Evolutionary conservation across 257 asterid species (phyloP).

Genomic region (Nicotiana paniculata): DNA sequence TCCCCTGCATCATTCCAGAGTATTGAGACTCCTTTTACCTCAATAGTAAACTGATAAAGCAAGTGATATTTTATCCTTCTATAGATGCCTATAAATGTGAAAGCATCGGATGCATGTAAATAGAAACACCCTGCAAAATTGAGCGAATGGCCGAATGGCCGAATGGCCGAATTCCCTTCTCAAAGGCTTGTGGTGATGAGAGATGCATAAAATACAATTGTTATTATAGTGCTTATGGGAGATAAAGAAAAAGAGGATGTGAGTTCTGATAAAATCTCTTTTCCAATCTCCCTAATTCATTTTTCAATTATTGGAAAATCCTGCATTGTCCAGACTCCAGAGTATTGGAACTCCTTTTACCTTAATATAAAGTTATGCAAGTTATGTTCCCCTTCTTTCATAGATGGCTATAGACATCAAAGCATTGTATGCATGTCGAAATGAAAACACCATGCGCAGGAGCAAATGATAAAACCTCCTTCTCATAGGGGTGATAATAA

Average conservation of each 20-base stretch:
- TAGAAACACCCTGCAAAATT: background rate
- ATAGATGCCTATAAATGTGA: background rate
- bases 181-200: background rate
- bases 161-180: background rate
- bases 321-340: background rate
- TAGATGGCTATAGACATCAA: background rate
- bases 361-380: background rate
- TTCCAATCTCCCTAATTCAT: background rate
- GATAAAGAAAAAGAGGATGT: background rate
- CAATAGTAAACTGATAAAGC: background rate
- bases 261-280: background rate
- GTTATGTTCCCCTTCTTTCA: background rate
- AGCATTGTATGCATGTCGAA: background rate
- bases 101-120: background rate
- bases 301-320: background rate
- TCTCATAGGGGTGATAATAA: background rate
- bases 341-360: background rate
- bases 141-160: too few species aligned
- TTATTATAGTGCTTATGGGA: background rate
- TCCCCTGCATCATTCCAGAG: background rate
- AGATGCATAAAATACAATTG: background rate
- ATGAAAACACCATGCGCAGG: background rate
- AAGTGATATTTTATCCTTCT: background rate
- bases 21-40: background rate
- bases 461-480: background rate